A percentile compares a stretch with the other conserved stretches of the same genome.
These are phyloP conservation scores for Whalleya microplaca DNA, from an alignment of 2,329 filamentous ascomycete genomes.

Conservation along the genomic window DNA sequence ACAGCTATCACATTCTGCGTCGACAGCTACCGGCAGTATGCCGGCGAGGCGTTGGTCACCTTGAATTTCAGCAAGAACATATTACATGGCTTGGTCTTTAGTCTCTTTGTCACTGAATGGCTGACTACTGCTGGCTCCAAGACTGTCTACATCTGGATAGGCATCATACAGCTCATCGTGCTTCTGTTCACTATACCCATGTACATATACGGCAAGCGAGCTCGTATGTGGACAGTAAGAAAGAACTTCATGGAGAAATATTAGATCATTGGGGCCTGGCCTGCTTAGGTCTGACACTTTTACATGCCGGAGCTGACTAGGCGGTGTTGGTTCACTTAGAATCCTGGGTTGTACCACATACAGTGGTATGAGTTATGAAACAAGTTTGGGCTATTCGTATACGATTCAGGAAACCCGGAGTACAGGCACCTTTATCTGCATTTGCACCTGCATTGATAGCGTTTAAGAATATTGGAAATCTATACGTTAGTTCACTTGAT, in stretches of 20 bases:
- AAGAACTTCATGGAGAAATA: slow-evolving; percentile 85
- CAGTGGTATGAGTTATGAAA: too few species aligned
- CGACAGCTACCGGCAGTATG: slow-evolving; percentile 91
- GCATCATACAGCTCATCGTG: slow-evolving; percentile 80
- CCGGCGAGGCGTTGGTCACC: slow-evolving; percentile 90
- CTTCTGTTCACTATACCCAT: slow-evolving; percentile 81
- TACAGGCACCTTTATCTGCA: too few species aligned
- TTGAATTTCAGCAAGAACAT: slow-evolving; percentile 95
- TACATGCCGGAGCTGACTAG: neutral
- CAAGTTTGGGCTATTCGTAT: too few species aligned
- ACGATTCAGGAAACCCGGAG: too few species aligned
- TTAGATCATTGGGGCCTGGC: slow-evolving; percentile 21
- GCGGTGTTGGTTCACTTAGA: too few species aligned
- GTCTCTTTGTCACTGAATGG: slow-evolving; percentile 87
- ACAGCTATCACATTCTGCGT: slow-evolving; percentile 94
- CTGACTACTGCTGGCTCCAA: slow-evolving; percentile 74
- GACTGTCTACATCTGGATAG: slow-evolving; percentile 79
- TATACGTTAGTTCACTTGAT: too few species aligned
- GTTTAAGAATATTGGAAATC: too few species aligned
- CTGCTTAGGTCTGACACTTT: neutral
- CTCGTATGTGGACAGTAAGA: slow-evolving; percentile 91
- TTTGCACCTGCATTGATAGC: too few species aligned
- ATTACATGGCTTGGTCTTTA: slow-evolving; percentile 86
- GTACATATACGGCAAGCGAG: slow-evolving; percentile 91
- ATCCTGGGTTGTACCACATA: too few species aligned